These are phyloP conservation scores for Aspergillus arachidicola DNA, from an alignment of 2,329 filamentous ascomycete species.

Conservation along the genomic window DNA sequence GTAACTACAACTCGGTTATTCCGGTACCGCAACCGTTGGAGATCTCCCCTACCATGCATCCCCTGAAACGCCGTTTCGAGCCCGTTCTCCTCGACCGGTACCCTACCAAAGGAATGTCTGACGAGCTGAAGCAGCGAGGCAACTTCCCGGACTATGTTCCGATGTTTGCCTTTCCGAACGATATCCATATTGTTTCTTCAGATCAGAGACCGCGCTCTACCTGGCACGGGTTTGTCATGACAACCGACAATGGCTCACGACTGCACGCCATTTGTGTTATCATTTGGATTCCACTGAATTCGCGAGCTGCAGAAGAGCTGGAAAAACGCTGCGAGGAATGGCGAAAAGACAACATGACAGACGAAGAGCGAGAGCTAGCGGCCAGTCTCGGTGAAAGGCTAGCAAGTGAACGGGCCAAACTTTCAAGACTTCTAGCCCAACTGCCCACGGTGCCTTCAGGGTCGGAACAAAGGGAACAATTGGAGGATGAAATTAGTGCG, in stretches of 20 bases:
- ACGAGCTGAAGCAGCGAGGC: constrained; percentile 78
- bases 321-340: constrained; percentile 77
- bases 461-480: constrained; percentile 74
- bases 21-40: constrained; percentile 89
- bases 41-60: constrained; percentile 90
- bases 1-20: constrained; percentile 98
- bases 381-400: constrained; percentile 87
- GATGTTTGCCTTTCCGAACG: constrained; percentile 99
- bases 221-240: constrained; percentile 99
- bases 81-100: constrained; percentile 95
- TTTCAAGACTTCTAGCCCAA: constrained; percentile 83
- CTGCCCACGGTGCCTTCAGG: constrained; percentile 80
- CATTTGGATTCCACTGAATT: constrained; percentile 86
- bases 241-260: constrained; percentile 85
- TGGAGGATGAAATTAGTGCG: constrained; percentile 92
- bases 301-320: constrained; percentile 76
- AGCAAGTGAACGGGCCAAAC: constrained; percentile 81
- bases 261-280: constrained; percentile 90
- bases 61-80: constrained; percentile 89
- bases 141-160: constrained; percentile 96
- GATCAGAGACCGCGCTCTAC: constrained; percentile 93
- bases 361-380: constrained; percentile 91
- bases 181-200: constrained; percentile 93
- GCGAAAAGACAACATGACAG: constrained; percentile 95
- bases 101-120: constrained; percentile 77